Base-by-base conservation (phyloP, 306 rosid species). In the Prinsepia uniflora region DNA sequence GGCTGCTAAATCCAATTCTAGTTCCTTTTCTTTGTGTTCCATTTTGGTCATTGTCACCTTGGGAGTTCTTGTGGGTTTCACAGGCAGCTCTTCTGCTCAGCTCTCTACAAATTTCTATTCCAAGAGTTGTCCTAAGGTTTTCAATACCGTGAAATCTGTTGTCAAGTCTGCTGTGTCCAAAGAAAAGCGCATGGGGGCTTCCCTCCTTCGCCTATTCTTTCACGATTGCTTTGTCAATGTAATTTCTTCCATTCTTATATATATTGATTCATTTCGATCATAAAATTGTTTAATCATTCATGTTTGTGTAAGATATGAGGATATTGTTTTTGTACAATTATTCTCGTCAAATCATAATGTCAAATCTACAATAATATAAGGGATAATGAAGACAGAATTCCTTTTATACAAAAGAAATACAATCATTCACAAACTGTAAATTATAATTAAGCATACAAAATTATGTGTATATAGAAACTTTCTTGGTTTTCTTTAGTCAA, bases 161-260 rank as follows among this genome's bases (percentile, higher is more conserved):
- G 89, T 92, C 40, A 73, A 49, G 22, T 65, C 84, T 8, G 96
- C 96, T 0, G 61, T 92, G 3, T 53, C 81, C 3, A 87, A 83
- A 67, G 92, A 86, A 67, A 73, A 24, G 9, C 98, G 98, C 47
- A 82, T 84, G 8, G 97, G 94, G 9, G 97, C 96, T 22, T 91
- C 96, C 54, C 84, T 92, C 7, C 83, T 92, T 57, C 97, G 97
- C 59, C 96, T 92, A 34, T 77, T 72, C 78, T 92, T 92, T 46
- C 97, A 92, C 44, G 97, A 87, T 49, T 92, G 97, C 81, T 92
- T 92, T 20, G 89, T 89, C 75, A 76, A 92, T 46, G 98, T 92
- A 82, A 72, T 58, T 14, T 39, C 30, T 48, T 64, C 19, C 7
- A 30, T 30, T 30, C 36, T 12, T 2, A 52, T 52, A 30, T 30